Conservation (phyloP, 208 protist species). For the Leishmania mexicana region DNA sequence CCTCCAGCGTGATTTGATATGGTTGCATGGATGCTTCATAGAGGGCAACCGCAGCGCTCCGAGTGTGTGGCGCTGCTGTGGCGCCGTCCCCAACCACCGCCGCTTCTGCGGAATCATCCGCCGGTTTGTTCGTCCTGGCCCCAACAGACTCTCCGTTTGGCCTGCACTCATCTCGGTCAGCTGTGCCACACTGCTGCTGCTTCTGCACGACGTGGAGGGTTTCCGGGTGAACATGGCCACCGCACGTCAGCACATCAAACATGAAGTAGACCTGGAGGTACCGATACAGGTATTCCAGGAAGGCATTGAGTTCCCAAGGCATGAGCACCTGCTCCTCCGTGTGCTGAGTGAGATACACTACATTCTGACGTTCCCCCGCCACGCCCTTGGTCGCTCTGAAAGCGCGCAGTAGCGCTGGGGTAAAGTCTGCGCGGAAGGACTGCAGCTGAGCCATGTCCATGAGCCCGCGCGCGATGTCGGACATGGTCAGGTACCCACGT, state of each 20-base stretch:
- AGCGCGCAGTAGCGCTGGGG: slow-evolving; percentile 47
- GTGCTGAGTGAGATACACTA: slow-evolving; percentile 47
- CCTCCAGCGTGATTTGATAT: slow-evolving; percentile 33
- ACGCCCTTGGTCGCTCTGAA: slow-evolving; percentile 62
- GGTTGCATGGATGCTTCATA: slow-evolving; percentile 29
- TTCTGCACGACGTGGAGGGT: slow-evolving; percentile 37
- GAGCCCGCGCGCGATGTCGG: slow-evolving; percentile 45
- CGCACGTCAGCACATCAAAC: slow-evolving; percentile 74
- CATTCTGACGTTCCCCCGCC: slow-evolving; percentile 17
- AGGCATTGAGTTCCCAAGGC: slow-evolving; percentile 47
- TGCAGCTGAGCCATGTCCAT: slow-evolving; percentile 50
- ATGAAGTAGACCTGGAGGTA: slow-evolving; percentile 86
- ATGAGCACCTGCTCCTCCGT: slow-evolving; percentile 60
- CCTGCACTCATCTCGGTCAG: not conserved
- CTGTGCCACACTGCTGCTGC: slow-evolving; percentile 18
- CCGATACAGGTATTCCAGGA: slow-evolving; percentile 67
- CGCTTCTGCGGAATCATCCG: not conserved
- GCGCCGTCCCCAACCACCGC: not conserved
- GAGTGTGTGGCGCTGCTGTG: slow-evolving; percentile 6
- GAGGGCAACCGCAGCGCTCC: slow-evolving; percentile 18
- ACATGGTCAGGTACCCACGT: slow-evolving; percentile 42
- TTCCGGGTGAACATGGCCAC: slow-evolving; percentile 29
- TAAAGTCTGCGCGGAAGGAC: slow-evolving; percentile 50
- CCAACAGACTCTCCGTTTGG: not conserved
- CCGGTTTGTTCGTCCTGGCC: not conserved